phyloP scores from a whole-genome alignment of 345 rosid species.

The Sapria himalayana region DNA sequence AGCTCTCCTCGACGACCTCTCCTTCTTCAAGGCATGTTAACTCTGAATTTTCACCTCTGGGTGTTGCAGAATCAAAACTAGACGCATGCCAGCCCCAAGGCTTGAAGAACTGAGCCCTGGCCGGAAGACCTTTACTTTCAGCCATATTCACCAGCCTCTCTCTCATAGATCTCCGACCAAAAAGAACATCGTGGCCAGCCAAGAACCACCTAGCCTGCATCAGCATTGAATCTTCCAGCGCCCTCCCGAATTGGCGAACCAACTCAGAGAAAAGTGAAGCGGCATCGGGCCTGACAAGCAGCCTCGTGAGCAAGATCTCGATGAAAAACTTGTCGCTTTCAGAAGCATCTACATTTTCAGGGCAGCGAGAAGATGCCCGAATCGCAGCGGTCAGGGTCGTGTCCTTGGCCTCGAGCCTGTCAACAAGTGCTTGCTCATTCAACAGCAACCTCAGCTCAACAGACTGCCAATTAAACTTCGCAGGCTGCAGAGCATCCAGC shows the following conservation, averaged over 20 bases:
- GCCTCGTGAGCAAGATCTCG: slow-evolving; percentile 74
- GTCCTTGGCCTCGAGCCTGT: slow-evolving; percentile 59
- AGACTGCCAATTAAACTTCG: slow-evolving; percentile 99
- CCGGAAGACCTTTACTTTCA: slow-evolving; percentile 53
- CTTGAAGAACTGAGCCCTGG: slow-evolving; percentile 56
- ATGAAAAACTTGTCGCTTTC: slow-evolving; percentile 83
- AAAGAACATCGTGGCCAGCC: slow-evolving; percentile 72
- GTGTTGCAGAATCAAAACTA: slow-evolving; percentile 18
- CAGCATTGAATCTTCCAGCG: slow-evolving; percentile 90
- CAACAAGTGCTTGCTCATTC: slow-evolving; percentile 82
- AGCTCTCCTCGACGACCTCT: slow-evolving; percentile 70
- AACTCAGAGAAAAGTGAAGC: slow-evolving; percentile 82
- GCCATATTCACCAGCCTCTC: slow-evolving; percentile 66
- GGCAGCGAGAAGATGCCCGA: slow-evolving; percentile 46
- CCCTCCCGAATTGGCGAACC: slow-evolving; percentile 86
- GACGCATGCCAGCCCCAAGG: slow-evolving; percentile 85
- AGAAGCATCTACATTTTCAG: slow-evolving; percentile 55
- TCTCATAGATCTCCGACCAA: slow-evolving; percentile 78
- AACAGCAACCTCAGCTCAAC: slow-evolving; percentile 91
- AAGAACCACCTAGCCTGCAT: slow-evolving; percentile 87
- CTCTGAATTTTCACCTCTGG: slow-evolving; percentile 37
- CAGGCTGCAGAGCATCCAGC: slow-evolving; percentile 76
- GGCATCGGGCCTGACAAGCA: slow-evolving; percentile 93
- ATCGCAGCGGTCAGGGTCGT: slow-evolving; percentile 52
- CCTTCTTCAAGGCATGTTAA: slow-evolving; percentile 61